Conservation (phyloP, 306 rosid species). For the Quercus glauca region DNA sequence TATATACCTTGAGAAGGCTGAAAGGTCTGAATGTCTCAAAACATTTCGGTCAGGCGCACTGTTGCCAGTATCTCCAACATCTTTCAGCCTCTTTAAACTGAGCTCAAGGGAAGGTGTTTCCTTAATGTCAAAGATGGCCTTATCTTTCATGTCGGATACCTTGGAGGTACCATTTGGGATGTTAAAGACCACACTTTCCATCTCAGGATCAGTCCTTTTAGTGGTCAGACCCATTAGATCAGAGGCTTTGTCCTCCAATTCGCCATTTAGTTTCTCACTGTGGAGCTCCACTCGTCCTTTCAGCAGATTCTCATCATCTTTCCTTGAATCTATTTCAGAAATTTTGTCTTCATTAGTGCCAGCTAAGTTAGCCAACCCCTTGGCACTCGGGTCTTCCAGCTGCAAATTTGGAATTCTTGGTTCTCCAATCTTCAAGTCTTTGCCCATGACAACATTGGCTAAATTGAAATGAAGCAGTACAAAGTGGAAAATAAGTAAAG, state of each 20-base stretch:
- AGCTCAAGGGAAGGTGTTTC: conserved; percentile 29
- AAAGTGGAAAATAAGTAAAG: not conserved
- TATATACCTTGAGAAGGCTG: conserved; percentile 43
- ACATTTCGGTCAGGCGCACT: conserved; percentile 26
- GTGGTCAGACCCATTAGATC: not conserved
- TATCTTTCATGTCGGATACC: not conserved
- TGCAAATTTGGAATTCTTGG: not conserved
- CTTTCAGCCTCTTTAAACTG: conserved; percentile 29
- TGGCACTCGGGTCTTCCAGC: conserved; percentile 10
- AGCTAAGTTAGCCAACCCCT: conserved; percentile 6
- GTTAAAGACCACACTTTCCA: not conserved
- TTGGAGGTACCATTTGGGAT: conserved; percentile 7
- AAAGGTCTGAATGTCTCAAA: conserved; percentile 24
- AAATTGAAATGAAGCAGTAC: not conserved
- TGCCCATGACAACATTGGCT: not conserved
- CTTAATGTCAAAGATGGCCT: conserved; percentile 6
- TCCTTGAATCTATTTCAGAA: conserved; percentile 9
- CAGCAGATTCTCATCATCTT: not conserved
- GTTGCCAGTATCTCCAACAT: conserved; percentile 7
- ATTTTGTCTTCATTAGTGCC: not conserved
- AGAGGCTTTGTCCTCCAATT: conserved; percentile 5
- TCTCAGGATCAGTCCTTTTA: not conserved
- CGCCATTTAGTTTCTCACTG: not conserved
- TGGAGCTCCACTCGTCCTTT: not conserved
- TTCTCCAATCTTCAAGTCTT: not conserved